Base-by-base conservation (phyloP, 139 green algal genomes). In the Marvania coccoides region DNA sequence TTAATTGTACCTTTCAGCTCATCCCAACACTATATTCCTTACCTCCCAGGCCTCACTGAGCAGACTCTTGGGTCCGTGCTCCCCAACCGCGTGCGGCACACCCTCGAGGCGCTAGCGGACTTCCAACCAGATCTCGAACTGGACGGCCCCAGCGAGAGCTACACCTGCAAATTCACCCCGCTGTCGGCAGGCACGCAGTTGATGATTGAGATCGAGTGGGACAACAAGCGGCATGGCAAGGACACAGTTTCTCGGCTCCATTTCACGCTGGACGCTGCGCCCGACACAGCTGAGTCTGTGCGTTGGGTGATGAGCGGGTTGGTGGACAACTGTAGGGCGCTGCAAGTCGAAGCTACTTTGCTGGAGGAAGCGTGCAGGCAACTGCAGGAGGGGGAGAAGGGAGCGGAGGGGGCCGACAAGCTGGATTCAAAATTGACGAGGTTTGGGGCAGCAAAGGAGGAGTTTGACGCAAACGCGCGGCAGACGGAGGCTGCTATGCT, bases 41-140 rank as follows among this genome's bases (percentile, higher is more conserved):
- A n/a, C n/a, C n/a, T n/a, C n/a, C n/a, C n/a, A n/a, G n/a, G n/a
- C n/a, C n/a, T n/a, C n/a, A n/a, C n/a, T n/a, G n/a, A n/a, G n/a
- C n/a, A n/a, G n/a, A n/a, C n/a, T n/a, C n/a, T n/a, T n/a, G n/a
- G n/a, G n/a, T n/a, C n/a, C n/a, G n/a, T 55, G 46, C 39, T 28
- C 47, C 7, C 58, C 8, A 46, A 66, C 33, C 29, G 58, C 46
- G 28, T 66, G 58, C 46, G 47, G 24, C 58, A 66, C 58, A 6
- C 28, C 19, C 31, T 66, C 12, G 58, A 66, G 28, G 58, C 58
- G 8, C 33, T 66, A 12, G 28, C 46, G 12, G 46, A 55, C 46
- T 26, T 55, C 7, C 19, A 31, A 7, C 46, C 46, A 9, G 14
- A 10, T 19, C n/a, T n/a, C n/a, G n/a, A n/a, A n/a, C n/a, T n/a